Base-by-base conservation (phyloP, 805 yeast species). In the Kodamaea hsintzibuensis region DNA sequence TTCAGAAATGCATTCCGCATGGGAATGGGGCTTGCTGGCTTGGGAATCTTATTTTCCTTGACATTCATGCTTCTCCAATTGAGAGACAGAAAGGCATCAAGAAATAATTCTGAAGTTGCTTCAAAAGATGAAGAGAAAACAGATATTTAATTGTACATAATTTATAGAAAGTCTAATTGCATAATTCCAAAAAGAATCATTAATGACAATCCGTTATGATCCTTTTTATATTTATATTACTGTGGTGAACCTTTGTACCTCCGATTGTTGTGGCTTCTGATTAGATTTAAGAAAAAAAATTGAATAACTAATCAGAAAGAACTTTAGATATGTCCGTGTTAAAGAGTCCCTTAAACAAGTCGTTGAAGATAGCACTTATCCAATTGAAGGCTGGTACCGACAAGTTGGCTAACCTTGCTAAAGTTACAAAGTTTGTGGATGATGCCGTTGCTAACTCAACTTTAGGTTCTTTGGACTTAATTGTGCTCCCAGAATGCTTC, bases 401-500 rank as follows among this genome's bases (percentile, higher is more conserved):
- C 69, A 95, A 95, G 69, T 71, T 82, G 0, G 87, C 86, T 60
- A 95, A 95, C 70, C 74, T 93, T 56, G 66, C 77, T 48, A 85
- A 87, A 60, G 96, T 89, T 3, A 78, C 81, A 48, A 77, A 76
- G 9, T 84, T 80, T 60, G 82, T 91, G 46, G 76, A 77, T 18
- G 82, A 80, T 53, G 98, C 98, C 0, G 70, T 72, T 9, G 50
- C 57, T 1, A 62, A 64, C 18, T 65, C 78, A 19, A 67, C 64
- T 40, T 60, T 68, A 38, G 76, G 74, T 2, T 64, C 63, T 50
- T 56, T 86, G 42, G 88, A 92, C 62, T 75, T 93, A 42, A 82
- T 95, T 9, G 90, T 95, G 59, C 75, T 95, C 33, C 99, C 99
- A 7, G 98, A 95, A 73, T 91, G 97, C 73, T 93, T 92, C 82